Percentiles rank a stretch among this genome's conserved stretches.
These are phyloP conservation scores for Tardiomyces digboiensis DNA, from an alignment of 1,139 yeast genomes.

Conservation along the genomic window DNA sequence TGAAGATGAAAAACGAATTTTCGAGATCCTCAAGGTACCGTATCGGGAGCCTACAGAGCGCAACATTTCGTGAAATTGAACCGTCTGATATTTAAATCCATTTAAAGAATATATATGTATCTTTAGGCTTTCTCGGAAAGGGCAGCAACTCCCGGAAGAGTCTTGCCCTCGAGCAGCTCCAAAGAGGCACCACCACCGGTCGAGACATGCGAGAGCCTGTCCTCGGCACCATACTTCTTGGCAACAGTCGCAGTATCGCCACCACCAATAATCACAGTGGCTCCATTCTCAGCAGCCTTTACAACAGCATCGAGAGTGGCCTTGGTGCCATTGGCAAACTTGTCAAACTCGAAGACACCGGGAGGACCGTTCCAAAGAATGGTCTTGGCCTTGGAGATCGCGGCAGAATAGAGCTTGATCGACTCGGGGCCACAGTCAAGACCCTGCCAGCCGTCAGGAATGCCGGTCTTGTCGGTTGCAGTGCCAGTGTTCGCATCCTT, in stretches of 20 bases:
- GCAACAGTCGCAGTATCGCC: constrained; percentile 99
- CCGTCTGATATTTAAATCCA: neutral
- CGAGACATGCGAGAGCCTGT: constrained; percentile 92
- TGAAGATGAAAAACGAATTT: constrained; percentile 38
- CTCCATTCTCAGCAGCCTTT: constrained; percentile 74
- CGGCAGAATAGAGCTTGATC: constrained; percentile 59
- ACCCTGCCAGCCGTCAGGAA: constrained; percentile 92
- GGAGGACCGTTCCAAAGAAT: constrained; percentile 99
- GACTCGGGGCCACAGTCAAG: constrained; percentile 91
- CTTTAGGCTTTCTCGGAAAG: constrained; percentile 57
- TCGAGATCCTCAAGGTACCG: constrained; percentile 36
- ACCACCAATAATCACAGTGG: constrained; percentile 97
- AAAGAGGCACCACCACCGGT: constrained; percentile 99
- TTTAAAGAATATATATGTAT: neutral
- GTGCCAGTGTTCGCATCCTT: constrained; percentile 76
- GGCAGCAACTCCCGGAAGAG: constrained; percentile 92
- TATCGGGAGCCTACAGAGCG: constrained; percentile 40
- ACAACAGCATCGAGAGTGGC: constrained; percentile 80
- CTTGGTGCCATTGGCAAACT: constrained; percentile 85
- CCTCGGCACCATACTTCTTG: constrained; percentile 92
- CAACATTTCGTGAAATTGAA: constrained; percentile 13
- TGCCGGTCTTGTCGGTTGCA: constrained; percentile 82
- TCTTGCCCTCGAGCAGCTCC: constrained; percentile 97
- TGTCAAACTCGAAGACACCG: constrained; percentile 95
- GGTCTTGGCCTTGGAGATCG: constrained; percentile 89